Base-by-base conservation (phyloP, 768 basidiomycete genomes). In the Termitomyces heimii region DNA sequence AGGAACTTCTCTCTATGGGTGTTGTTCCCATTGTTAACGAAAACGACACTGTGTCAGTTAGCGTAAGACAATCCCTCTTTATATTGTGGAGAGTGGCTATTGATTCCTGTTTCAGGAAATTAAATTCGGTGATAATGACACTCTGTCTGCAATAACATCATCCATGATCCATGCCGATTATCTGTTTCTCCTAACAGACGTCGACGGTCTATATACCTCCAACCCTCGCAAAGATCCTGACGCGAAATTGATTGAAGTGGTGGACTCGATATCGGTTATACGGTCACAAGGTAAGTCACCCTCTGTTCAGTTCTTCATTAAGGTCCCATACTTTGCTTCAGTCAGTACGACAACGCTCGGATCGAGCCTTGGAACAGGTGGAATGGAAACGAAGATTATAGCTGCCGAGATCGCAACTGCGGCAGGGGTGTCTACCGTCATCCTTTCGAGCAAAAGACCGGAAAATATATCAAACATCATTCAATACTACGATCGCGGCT, bases 41-140 rank as follows among this genome's bases (percentile, higher is more conserved):
- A 71, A 99, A 99, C 65, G 97, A 99, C 69, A 98, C 97, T 0
- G 86, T 99, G 35, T 96, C 95, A 24, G 97, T 99, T 57, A 94
- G 93, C 74, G 94, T 96, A 68, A 69, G 91, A 83, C 9, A n/a
- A 42, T 39, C 6, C 35, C 39, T 40, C 7, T 29, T 10, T 18
- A n/a, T 51, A 49, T 8, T 6, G 29, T 56, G 7, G 47, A 32
- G 26, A 7, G 22, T 22, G 51, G 28, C 28, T 32, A 29, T 26
- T 32, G 22, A 51, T 28, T 16, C 35, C n/a, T n/a, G 31, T 31
- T 49, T 20, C 66, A 95, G 93, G 97, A 99, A 88, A 98, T 99
- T 60, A 96, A 94, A 90, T 99, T 99, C 63, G 97, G 97, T 48
- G 97, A 98, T 74, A 98, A 98, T 70, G 97, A 99, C 69, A 98